These are phyloP conservation scores for Lagenidium sp. DNA, from an alignment of 352 stramenopile genomes.

Conservation along the genomic window DNA sequence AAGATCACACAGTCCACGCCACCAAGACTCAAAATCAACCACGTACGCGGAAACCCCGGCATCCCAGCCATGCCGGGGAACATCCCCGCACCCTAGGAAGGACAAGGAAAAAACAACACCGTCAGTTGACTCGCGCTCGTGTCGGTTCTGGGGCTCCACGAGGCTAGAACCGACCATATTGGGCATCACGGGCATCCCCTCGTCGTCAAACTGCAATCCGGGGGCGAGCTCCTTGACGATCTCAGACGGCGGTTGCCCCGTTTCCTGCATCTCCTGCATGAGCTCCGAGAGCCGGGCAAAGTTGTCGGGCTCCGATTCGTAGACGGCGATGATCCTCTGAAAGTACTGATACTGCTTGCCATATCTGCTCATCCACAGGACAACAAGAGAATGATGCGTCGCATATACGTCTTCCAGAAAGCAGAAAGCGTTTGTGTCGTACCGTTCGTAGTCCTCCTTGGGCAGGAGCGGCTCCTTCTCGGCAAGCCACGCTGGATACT, in stretches of 20 bases:
- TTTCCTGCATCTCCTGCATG: conserved; percentile 95
- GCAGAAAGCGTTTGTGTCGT: no score
- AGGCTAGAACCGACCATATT: conserved; percentile 87
- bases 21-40: neutral
- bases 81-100: conserved; percentile 66
- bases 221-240: conserved; percentile 99
- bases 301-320: conserved; percentile 97
- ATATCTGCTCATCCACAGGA: conserved; percentile 43
- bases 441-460: conserved; percentile 89
- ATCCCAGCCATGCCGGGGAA: conserved; percentile 81
- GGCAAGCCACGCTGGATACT: conserved; percentile 96
- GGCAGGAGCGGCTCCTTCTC: conserved; percentile 86
- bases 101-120: conserved; percentile 1
- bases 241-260: conserved; percentile 92
- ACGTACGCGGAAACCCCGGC: conserved; percentile 67
- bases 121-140: no score
- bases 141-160: no score
- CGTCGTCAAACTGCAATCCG: conserved; percentile 93
- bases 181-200: conserved; percentile 96
- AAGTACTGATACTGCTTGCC: conserved; percentile 97
- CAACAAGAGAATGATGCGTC: no score
- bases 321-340: conserved; percentile 94
- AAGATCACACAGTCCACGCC: neutral
- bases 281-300: conserved; percentile 92
- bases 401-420: no score